phyloP scores from a whole-genome alignment of 108 stramenopile species.

The Discostella stelligeroides region DNA sequence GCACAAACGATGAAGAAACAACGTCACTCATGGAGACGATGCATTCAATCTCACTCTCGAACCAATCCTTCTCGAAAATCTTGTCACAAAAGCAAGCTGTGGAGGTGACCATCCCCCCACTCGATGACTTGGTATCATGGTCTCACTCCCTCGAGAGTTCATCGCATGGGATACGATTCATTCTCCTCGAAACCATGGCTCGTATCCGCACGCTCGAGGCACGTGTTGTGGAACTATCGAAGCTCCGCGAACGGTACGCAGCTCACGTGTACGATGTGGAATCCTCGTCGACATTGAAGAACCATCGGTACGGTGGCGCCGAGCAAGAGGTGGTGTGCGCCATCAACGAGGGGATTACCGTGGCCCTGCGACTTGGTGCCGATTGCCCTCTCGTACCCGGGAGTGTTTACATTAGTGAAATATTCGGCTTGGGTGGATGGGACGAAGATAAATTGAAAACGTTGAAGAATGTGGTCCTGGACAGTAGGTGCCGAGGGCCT shows the following conservation, averaged over 20 bases:
- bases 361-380: constrained; percentile 52
- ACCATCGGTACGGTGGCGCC: constrained; percentile 25
- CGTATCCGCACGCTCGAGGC: constrained; percentile 53
- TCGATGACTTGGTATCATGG: constrained; percentile 61
- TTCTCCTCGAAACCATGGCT: constrained; percentile 62
- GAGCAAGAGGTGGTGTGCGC: constrained; percentile 72
- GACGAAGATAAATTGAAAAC: constrained; percentile 39
- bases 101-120: constrained; percentile 48
- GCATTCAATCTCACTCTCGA: constrained; percentile 29
- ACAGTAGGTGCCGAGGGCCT: constrained; percentile 39
- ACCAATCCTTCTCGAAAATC: constrained; percentile 41
- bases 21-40: constrained; percentile 26
- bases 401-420: constrained; percentile 53
- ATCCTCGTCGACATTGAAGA: not conserved
- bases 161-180: constrained; percentile 57
- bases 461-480: constrained; percentile 35
- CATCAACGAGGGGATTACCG: constrained; percentile 65
- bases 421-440: constrained; percentile 70
- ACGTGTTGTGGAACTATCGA: constrained; percentile 51
- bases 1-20: constrained; percentile 7
- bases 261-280: constrained; percentile 51
- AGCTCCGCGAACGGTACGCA: constrained; percentile 49
- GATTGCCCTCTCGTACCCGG: constrained; percentile 56
- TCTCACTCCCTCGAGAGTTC: constrained; percentile 40
- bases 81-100: constrained; percentile 35